Evolutionary conservation across 805 yeast species (phyloP).

Genomic region (Hanseniaspora hatyaiensis): DNA sequence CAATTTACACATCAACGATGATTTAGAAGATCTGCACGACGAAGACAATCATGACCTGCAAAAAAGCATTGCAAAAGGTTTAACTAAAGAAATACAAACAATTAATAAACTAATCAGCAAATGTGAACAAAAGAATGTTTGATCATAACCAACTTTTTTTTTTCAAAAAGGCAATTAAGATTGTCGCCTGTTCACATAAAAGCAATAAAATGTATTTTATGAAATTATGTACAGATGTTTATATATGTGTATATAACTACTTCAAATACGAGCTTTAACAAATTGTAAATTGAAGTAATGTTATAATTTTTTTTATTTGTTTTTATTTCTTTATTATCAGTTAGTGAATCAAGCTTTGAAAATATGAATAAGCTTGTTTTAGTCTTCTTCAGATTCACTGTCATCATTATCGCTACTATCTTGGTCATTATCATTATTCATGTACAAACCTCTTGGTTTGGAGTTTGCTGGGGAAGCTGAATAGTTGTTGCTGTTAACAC

Average conservation of each 20-base stretch:
- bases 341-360: too few relatives aligned
- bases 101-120: slow-evolving; percentile 1
- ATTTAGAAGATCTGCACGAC: not conserved
- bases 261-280: too few relatives aligned
- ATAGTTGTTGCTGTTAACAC: slow-evolving; percentile 27
- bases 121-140: not conserved
- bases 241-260: not conserved
- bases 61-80: not conserved
- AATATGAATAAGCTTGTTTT: too few relatives aligned
- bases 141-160: too few relatives aligned
- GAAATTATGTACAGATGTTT: too few relatives aligned
- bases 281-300: too few relatives aligned
- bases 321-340: too few relatives aligned
- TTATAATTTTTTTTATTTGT: too few relatives aligned
- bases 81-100: not conserved
- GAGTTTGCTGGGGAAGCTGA: slow-evolving; percentile 13
- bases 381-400: slow-evolving; percentile 67
- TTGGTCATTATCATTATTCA: slow-evolving; percentile 19
- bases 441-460: slow-evolving; percentile 20
- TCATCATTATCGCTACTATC: slow-evolving; percentile 39
- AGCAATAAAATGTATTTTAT: too few relatives aligned
- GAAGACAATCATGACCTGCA: too few relatives aligned
- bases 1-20: not conserved
- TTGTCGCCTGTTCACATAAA: too few relatives aligned
- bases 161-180: too few relatives aligned